These are phyloP conservation scores for Chlorella vulgaris DNA, from an alignment of 139 green algal genomes.

Conservation along the genomic window DNA sequence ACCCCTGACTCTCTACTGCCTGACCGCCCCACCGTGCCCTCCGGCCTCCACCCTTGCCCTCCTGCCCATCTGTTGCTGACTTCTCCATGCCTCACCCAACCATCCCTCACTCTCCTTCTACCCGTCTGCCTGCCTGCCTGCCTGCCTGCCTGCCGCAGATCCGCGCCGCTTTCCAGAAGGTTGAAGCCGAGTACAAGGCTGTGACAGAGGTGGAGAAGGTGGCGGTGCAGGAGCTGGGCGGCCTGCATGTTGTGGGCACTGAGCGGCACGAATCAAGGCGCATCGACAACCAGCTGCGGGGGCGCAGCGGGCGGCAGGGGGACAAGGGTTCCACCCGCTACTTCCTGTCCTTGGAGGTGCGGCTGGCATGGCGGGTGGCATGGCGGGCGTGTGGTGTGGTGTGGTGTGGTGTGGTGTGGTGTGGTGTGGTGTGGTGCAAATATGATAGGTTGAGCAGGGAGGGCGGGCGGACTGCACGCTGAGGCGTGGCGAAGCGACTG, in stretches of 20 bases:
- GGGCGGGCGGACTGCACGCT: too few species aligned
- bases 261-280: constrained; percentile 95
- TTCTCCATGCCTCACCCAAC: neutral
- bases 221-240: constrained; percentile 76
- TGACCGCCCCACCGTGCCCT: too few species aligned
- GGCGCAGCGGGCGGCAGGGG: constrained; percentile 72
- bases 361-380: neutral
- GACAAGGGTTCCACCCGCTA: constrained; percentile 93
- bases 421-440: too few species aligned
- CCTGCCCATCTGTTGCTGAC: neutral
- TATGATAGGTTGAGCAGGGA: too few species aligned
- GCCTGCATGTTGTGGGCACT: constrained; percentile 96
- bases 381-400: too few species aligned
- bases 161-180: constrained; percentile 45
- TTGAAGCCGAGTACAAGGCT: constrained; percentile 85
- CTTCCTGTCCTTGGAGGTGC: constrained; percentile 89
- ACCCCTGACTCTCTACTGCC: too few species aligned
- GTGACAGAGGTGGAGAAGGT: constrained; percentile 91
- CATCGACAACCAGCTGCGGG: constrained; percentile 96
- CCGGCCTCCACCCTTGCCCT: neutral
- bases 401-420: neutral
- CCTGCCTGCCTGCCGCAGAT: neutral
- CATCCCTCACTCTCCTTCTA: too few species aligned
- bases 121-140: neutral
- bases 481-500: too few species aligned